Conservation (phyloP, 2,329 filamentous ascomycete genomes). For the Botryotinia calthae region DNA sequence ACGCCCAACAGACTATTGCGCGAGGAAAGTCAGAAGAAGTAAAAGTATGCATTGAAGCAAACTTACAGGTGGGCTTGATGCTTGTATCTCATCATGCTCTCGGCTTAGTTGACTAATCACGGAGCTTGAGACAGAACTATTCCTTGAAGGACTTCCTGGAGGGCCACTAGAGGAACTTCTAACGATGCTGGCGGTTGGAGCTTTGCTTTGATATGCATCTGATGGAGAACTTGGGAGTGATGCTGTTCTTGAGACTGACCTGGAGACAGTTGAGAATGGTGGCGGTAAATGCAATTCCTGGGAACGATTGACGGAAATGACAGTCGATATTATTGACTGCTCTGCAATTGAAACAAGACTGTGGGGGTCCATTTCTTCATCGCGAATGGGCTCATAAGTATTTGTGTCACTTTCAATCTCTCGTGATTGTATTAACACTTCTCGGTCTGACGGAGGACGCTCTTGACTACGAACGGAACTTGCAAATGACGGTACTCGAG, state of each 20-base stretch:
- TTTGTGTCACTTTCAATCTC: neutral
- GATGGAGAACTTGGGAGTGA: slow-evolving; percentile 26
- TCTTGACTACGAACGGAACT: slow-evolving; percentile 5
- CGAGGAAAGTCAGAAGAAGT: neutral
- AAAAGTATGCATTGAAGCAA: neutral
- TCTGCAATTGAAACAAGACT: neutral
- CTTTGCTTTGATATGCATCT: slow-evolving; percentile 6
- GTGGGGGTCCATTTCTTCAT: neutral
- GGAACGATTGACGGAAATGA: slow-evolving; percentile 11
- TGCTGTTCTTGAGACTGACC: slow-evolving; percentile 28
- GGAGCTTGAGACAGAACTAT: slow-evolving; percentile 11
- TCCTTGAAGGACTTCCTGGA: slow-evolving; percentile 4
- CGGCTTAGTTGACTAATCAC: neutral
- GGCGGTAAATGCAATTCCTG: slow-evolving; percentile 31
- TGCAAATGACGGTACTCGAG: slow-evolving; percentile 22
- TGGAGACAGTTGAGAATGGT: slow-evolving; percentile 35
- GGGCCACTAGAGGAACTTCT: slow-evolving; percentile 19
- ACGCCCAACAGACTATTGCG: slow-evolving; percentile 18
- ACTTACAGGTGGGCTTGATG: slow-evolving; percentile 15
- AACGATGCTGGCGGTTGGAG: slow-evolving; percentile 21
- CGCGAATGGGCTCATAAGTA: neutral
- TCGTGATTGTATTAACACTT: neutral
- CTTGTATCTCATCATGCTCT: neutral
- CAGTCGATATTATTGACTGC: neutral
- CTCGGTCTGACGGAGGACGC: neutral